Evolutionary conservation across 495 filamentous ascomycete genomes (phyloP).

Genomic region (Evansstolkia leycettana): DNA sequence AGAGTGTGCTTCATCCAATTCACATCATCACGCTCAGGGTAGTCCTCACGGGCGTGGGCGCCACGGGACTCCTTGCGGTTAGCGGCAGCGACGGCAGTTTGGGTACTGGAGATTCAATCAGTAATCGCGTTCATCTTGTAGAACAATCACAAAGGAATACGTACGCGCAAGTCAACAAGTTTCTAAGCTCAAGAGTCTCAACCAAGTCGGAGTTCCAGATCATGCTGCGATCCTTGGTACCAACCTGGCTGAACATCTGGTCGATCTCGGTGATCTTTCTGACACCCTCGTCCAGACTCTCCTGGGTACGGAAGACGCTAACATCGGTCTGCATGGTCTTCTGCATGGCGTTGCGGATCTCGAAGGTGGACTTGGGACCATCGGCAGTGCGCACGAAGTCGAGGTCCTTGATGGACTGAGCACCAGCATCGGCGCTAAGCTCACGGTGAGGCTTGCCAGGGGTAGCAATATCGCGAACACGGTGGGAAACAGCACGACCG

Average conservation of each 20-base stretch:
- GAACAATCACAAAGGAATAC: slow-evolving; percentile 16
- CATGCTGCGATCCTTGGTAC: slow-evolving; percentile 96
- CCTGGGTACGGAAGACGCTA: slow-evolving; percentile 92
- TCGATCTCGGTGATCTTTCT: slow-evolving; percentile 70
- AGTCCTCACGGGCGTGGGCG: slow-evolving; percentile 92
- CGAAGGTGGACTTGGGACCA: slow-evolving; percentile 73
- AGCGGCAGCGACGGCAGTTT: slow-evolving; percentile 77
- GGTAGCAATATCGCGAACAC: slow-evolving; percentile 79
- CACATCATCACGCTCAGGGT: slow-evolving; percentile 79
- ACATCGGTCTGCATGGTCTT: slow-evolving; percentile 97
- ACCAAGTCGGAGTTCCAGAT: slow-evolving; percentile 98
- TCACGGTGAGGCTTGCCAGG: slow-evolving; percentile 66
- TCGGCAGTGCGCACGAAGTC: slow-evolving; percentile 73
- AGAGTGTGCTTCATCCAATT: slow-evolving; percentile 99
- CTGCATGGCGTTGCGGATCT: slow-evolving; percentile 88
- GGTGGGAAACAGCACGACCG: slow-evolving; percentile 90
- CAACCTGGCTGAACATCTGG: slow-evolving; percentile 63
- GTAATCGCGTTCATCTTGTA: background rate
- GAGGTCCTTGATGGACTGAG: slow-evolving; percentile 72
- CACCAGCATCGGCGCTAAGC: slow-evolving; percentile 70
- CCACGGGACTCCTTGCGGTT: slow-evolving; percentile 91
- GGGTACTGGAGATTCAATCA: slow-evolving; percentile 33
- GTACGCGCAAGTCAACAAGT: slow-evolving; percentile 89
- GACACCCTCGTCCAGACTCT: slow-evolving; percentile 78
- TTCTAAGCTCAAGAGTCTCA: slow-evolving; percentile 87